Evolutionary conservation across 495 filamentous ascomycete species (phyloP).

Genomic region (Darksidea phi): DNA sequence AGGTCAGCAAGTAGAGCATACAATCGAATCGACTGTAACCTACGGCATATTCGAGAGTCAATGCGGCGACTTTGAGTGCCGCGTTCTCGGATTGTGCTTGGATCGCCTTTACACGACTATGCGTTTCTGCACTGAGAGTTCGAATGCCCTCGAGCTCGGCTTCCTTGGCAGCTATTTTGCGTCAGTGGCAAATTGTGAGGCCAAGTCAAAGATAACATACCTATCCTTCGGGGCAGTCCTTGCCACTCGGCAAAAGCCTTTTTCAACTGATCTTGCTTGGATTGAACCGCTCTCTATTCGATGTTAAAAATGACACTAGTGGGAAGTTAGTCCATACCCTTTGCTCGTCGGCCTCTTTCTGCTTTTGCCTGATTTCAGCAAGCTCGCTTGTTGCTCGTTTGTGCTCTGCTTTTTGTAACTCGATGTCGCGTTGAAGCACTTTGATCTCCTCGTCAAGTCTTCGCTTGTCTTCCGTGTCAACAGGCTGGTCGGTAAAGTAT

Average conservation of each 20-base stretch:
- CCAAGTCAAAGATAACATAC: slow-evolving; percentile 46
- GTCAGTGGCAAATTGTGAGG: slow-evolving; percentile 36
- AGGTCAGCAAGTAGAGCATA: neutral
- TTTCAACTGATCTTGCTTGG: slow-evolving; percentile 59
- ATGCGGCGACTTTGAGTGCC: slow-evolving; percentile 60
- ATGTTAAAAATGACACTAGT: neutral
- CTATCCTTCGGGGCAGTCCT: slow-evolving; percentile 67
- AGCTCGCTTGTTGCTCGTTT: neutral
- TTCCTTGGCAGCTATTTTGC: slow-evolving; percentile 6
- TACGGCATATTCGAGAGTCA: slow-evolving; percentile 65
- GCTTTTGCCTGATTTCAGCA: slow-evolving; percentile 42
- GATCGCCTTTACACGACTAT: slow-evolving; percentile 46
- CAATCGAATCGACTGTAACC: slow-evolving; percentile 29
- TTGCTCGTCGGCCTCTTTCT: slow-evolving; percentile 40
- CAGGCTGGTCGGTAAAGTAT: slow-evolving; percentile 75
- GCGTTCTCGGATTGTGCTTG: slow-evolving; percentile 56
- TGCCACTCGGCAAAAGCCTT: slow-evolving; percentile 59
- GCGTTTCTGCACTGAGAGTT: neutral
- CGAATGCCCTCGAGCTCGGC: neutral
- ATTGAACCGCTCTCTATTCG: slow-evolving; percentile 49
- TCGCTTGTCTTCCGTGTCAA: slow-evolving; percentile 61
- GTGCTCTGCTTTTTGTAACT: slow-evolving; percentile 39
- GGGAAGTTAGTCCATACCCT: slow-evolving; percentile 43
- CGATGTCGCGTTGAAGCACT: slow-evolving; percentile 4
- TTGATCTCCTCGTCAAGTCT: slow-evolving; percentile 44